Percentiles rank a stretch among this genome's conserved stretches.
These are phyloP conservation scores for Echria macrotheca DNA, from an alignment of 495 filamentous ascomycete genomes.

Conservation along the genomic window DNA sequence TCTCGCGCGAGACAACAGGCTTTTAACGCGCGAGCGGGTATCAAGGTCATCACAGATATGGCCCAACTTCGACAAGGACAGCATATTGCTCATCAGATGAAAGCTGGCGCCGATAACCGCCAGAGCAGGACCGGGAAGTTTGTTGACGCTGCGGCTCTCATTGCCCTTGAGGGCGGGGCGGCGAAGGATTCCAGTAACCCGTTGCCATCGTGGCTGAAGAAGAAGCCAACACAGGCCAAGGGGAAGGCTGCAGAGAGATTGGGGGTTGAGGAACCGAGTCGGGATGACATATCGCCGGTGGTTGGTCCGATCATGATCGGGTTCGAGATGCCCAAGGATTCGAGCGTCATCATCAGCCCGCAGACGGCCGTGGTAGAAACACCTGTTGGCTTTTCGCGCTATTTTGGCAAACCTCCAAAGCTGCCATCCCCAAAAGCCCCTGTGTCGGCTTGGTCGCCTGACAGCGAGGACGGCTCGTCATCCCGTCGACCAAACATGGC, in stretches of 20 bases:
- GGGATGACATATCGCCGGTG: conserved; percentile 64
- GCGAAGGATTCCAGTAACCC: conserved; percentile 35
- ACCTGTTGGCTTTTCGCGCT: conserved; percentile 29
- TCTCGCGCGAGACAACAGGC: conserved; percentile 47
- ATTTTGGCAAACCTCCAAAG: conserved; percentile 32
- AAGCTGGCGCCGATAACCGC: conserved; percentile 8
- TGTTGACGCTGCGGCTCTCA: conserved; percentile 45
- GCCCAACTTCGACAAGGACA: conserved; percentile 31
- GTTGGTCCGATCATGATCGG: conserved; percentile 77
- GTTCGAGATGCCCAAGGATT: conserved; percentile 59
- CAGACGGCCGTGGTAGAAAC: conserved; percentile 43
- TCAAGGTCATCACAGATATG: conserved; percentile 62
- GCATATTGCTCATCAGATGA: conserved; percentile 22
- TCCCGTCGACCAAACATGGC: conserved; percentile 21
- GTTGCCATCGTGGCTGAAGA: conserved; percentile 41
- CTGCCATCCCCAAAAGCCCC: conserved; percentile 63
- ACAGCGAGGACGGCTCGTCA: conserved; percentile 42
- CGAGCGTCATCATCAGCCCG: conserved; percentile 48
- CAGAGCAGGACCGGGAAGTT: conserved; percentile 36
- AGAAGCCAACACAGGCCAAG: conserved; percentile 25
- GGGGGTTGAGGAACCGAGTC: conserved; percentile 13
- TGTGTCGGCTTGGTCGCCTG: conserved; percentile 57
- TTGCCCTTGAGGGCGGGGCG: conserved; percentile 41
- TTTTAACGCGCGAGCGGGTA: conserved; percentile 53
- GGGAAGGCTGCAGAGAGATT: conserved; percentile 25